Evolutionary conservation across 306 rosid genomes (phyloP), one percentile per base, ranked within the genome.

Genomic region (Abrus precatorius): DNA sequence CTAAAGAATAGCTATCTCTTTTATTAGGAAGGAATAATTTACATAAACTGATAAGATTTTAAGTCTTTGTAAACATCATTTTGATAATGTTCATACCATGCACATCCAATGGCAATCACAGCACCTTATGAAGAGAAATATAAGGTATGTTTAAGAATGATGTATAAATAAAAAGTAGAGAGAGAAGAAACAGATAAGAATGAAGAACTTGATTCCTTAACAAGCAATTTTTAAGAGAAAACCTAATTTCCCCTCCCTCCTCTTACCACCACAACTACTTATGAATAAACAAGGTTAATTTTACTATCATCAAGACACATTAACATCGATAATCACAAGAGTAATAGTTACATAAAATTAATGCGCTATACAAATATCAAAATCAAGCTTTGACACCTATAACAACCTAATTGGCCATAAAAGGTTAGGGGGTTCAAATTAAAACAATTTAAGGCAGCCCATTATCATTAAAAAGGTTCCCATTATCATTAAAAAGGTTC

Each of bases 191-290:
- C 20, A 38, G 38, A 32, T 7, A 75, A 20, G 20, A 27, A 36
- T 20, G 53, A 34, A 34, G 28, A 36, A 36, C 0, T 2, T 63
- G 27, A 48, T 50, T 6, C 11, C 53, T 54, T 50, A 14, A 49
- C 52, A 76, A 76, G 41, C 30, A 61, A 75, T 75, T 59, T 52
- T 47, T 7, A 9, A 73, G 56, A 43, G 45, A 59, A 59, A 30
- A 74, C 44, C 38, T 9, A 44, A 74, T 54, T 53, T 32, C 48
- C 59, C 76, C 9, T 30, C 29, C 44, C 8, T 34, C 65, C 3
- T 11, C 52, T 5, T 38, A 4, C 11, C 34, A 53, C 6, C 30
- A 27, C 45, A 53, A 30, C 53, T 64, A 50, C 3, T 76, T 53
- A 34, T 52, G 8, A 66, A 53, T 66, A 66, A 77, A 66, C 47